These are phyloP conservation scores for Eucalyptus albens DNA, from an alignment of 345 rosid species.

Conservation along the genomic window DNA sequence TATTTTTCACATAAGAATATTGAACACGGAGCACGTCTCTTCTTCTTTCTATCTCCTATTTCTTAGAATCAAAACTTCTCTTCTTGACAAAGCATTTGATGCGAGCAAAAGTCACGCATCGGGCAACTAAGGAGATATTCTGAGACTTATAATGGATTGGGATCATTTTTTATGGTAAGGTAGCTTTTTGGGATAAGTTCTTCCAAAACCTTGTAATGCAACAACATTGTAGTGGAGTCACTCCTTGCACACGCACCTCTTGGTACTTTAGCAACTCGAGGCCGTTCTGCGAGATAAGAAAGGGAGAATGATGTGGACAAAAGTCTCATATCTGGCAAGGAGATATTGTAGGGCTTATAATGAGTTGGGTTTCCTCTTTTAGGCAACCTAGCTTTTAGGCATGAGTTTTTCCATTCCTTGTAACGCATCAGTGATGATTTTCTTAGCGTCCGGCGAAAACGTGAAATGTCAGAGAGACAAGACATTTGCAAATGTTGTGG, in stretches of 20 bases:
- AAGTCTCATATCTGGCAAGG: not conserved
- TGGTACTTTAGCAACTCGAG: not conserved
- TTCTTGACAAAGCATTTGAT: not conserved
- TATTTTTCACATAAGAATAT: not conserved
- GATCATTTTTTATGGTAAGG: accelerated
- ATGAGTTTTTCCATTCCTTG: not conserved
- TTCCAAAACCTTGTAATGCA: not conserved
- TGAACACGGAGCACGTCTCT: not conserved
- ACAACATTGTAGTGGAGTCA: not conserved
- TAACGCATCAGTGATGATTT: not conserved
- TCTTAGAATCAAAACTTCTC: accelerated
- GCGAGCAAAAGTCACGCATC: not conserved
- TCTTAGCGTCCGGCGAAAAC: not conserved
- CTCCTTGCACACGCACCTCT: not conserved
- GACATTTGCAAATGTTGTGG: not conserved
- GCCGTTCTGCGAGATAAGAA: not conserved
- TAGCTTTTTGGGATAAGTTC: not conserved
- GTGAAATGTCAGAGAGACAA: not conserved
- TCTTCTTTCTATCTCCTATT: not conserved
- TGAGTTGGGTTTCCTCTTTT: not conserved
- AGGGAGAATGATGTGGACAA: not conserved
- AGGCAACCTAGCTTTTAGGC: not conserved
- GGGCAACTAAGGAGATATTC: accelerated
- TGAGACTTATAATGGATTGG: accelerated
- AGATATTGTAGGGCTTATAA: not conserved